Percentiles rank a stretch among this genome's conserved stretches.
These are phyloP conservation scores for Erucastrum elatum DNA, from an alignment of 345 rosid species.

Conservation along the genomic window DNA sequence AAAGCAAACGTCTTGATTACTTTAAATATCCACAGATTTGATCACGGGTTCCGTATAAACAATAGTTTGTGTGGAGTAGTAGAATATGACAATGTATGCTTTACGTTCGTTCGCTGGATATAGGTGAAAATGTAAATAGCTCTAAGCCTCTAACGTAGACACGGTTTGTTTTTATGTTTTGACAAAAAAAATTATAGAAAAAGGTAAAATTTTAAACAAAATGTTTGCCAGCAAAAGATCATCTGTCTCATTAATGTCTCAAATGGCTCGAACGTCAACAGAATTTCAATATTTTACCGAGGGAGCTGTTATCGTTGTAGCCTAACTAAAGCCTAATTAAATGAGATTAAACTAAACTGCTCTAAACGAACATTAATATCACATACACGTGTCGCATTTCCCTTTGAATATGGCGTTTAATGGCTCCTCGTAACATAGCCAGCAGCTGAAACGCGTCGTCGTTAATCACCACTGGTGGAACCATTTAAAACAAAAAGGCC, in stretches of 20 bases:
- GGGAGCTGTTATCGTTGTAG: conserved; percentile 1
- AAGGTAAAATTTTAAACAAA: not conserved
- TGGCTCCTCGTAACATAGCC: conserved; percentile 13
- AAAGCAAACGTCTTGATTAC: not conserved
- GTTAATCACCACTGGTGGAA: conserved; percentile 18
- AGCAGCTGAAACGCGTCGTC: conserved; percentile 35
- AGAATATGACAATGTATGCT: not conserved
- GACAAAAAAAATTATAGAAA: not conserved
- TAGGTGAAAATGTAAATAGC: not conserved
- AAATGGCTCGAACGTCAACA: conserved; percentile 7
- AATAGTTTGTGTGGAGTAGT: not conserved
- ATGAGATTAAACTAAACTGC: not conserved
- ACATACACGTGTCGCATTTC: conserved; percentile 15
- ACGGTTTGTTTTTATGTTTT: not conserved
- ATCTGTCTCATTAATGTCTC: conserved; percentile 2
- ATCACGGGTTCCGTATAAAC: conserved; percentile 1
- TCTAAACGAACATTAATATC: not conserved
- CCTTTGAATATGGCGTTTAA: not conserved
- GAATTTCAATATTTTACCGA: not conserved
- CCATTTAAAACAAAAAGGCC: conserved; percentile 18
- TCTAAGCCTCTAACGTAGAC: not conserved
- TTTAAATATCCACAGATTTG: not conserved
- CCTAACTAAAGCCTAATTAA: conserved; percentile 17
- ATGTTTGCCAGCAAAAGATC: conserved; percentile 21
- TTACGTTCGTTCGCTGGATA: not conserved